A percentile compares a stretch with the other conserved stretches of the same genome.
These are phyloP conservation scores for Euphorbia tirucalli DNA, from an alignment of 345 rosid genomes.

Conservation along the genomic window DNA sequence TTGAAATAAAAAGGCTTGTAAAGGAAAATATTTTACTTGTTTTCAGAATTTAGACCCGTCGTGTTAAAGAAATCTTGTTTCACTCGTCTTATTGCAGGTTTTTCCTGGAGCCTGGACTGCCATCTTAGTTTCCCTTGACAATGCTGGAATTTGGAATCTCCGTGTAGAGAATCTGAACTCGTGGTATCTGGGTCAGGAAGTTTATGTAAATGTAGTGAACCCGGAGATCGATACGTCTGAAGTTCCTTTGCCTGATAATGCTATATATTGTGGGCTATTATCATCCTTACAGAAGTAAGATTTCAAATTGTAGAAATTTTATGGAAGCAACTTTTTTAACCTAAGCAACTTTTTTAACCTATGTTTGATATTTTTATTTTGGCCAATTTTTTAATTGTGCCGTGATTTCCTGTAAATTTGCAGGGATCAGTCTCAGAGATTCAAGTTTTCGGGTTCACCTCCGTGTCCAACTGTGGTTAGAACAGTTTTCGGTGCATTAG, in stretches of 20 bases:
- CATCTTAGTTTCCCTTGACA: conserved; percentile 76
- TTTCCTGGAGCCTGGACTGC: conserved; percentile 98
- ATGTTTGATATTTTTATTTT: neutral
- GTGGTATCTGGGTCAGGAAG: conserved; percentile 92
- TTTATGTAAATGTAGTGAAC: conserved; percentile 62
- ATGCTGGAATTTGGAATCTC: conserved; percentile 93
- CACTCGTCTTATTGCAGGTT: conserved; percentile 44
- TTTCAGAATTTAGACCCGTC: neutral
- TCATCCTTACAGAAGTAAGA: conserved; percentile 79
- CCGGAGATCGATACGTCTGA: conserved; percentile 66
- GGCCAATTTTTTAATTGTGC: conserved; percentile 2
- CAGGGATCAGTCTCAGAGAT: conserved; percentile 80
- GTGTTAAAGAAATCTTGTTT: neutral
- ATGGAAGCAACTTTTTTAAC: too few relatives aligned
- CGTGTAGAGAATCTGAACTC: conserved; percentile 74
- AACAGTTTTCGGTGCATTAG: conserved; percentile 31
- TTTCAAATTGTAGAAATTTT: conserved; percentile 8
- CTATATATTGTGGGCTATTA: conserved; percentile 79
- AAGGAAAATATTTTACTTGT: neutral
- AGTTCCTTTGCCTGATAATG: conserved; percentile 52
- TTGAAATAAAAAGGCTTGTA: neutral
- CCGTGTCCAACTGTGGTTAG: conserved; percentile 23
- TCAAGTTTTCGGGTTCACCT: conserved; percentile 52
- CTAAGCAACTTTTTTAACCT: neutral
- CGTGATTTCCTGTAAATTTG: conserved; percentile 1